These are phyloP conservation scores for Phaeophleospora eucalypticola DNA, from an alignment of 2,329 filamentous ascomycete species.

Conservation along the genomic window DNA sequence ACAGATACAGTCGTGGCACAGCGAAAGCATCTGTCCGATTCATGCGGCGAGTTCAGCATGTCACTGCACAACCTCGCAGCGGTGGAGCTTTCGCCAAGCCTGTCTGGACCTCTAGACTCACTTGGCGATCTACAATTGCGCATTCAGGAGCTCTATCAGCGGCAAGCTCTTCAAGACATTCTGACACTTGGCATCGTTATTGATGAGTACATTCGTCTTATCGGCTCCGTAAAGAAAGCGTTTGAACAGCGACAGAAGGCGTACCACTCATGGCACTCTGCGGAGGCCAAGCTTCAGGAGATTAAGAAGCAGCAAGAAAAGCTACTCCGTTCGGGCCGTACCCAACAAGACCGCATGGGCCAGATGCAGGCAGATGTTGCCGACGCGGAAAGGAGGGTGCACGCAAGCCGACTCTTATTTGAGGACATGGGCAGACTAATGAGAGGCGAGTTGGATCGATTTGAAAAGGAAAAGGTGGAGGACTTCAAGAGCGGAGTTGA, in stretches of 20 bases:
- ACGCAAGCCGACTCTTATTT: slow-evolving; percentile 84
- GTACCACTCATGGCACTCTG: slow-evolving; percentile 88
- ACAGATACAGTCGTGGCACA: slow-evolving; percentile 91
- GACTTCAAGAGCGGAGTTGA: slow-evolving; percentile 98
- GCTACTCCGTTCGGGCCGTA: slow-evolving; percentile 87
- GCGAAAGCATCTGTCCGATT: slow-evolving; percentile 88
- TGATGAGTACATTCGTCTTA: slow-evolving; percentile 95
- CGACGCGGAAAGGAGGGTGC: slow-evolving; percentile 90
- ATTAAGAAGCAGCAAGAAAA: slow-evolving; percentile 88
- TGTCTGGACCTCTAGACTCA: slow-evolving; percentile 85
- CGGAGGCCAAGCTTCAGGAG: slow-evolving; percentile 87
- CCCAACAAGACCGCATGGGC: slow-evolving; percentile 90
- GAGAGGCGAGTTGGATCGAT: slow-evolving; percentile 84
- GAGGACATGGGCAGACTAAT: slow-evolving; percentile 97
- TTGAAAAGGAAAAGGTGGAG: slow-evolving; percentile 96
- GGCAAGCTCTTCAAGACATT: slow-evolving; percentile 94
- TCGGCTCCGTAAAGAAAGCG: slow-evolving; percentile 89
- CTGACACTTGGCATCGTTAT: slow-evolving; percentile 95
- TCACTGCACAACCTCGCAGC: slow-evolving; percentile 89
- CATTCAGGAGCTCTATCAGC: slow-evolving; percentile 90
- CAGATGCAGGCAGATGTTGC: slow-evolving; percentile 88
- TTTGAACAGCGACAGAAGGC: slow-evolving; percentile 92
- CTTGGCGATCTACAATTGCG: slow-evolving; percentile 90
- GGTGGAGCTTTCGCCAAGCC: slow-evolving; percentile 82
- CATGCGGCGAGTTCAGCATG: slow-evolving; percentile 86